phyloP scores from a whole-genome alignment of 768 basidiomycete genomes.

The Leccinellum rugosiceps region DNA sequence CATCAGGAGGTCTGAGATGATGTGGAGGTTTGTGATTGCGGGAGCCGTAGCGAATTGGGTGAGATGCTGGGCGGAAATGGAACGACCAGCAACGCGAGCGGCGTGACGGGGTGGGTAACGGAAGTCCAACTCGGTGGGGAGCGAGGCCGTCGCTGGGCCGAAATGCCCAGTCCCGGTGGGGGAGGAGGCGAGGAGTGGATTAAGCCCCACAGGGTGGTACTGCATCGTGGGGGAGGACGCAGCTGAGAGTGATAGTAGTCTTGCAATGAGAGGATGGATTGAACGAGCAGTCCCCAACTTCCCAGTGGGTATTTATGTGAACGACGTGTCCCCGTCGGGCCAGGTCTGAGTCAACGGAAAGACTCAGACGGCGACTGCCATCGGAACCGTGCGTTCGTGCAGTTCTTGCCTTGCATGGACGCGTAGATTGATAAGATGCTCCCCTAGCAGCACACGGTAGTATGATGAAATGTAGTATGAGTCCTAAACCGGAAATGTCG shows the following conservation, averaged over 20 bases:
- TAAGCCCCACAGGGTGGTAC: slow-evolving; percentile 14
- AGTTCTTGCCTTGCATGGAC: slow-evolving; percentile 17
- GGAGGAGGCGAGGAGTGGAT: slow-evolving; percentile 15
- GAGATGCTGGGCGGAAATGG: slow-evolving; percentile 27
- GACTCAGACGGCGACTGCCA: background rate
- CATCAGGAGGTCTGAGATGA: slow-evolving; percentile 47
- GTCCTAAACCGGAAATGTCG: slow-evolving; percentile 2
- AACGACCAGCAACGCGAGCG: slow-evolving; percentile 12
- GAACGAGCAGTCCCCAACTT: background rate
- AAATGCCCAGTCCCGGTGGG: slow-evolving; percentile 9
- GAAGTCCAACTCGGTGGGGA: slow-evolving; percentile 48
- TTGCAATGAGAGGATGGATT: background rate
- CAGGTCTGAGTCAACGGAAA: background rate
- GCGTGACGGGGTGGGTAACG: slow-evolving; percentile 37
- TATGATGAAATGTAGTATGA: background rate
- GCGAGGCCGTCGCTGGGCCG: too few species aligned
- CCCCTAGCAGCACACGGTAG: background rate
- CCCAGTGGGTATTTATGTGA: slow-evolving; percentile 14
- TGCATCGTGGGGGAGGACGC: slow-evolving; percentile 13
- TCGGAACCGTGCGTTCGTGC: slow-evolving; percentile 6
- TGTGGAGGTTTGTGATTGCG: slow-evolving; percentile 32
- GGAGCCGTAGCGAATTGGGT: slow-evolving; percentile 44
- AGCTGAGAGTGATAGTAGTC: background rate
- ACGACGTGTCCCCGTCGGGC: background rate
- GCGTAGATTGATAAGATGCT: background rate